Percentiles rank a stretch among this genome's conserved stretches.
Conservation (phyloP, 257 asterid genomes). For the Mentha longifolia region DNA sequence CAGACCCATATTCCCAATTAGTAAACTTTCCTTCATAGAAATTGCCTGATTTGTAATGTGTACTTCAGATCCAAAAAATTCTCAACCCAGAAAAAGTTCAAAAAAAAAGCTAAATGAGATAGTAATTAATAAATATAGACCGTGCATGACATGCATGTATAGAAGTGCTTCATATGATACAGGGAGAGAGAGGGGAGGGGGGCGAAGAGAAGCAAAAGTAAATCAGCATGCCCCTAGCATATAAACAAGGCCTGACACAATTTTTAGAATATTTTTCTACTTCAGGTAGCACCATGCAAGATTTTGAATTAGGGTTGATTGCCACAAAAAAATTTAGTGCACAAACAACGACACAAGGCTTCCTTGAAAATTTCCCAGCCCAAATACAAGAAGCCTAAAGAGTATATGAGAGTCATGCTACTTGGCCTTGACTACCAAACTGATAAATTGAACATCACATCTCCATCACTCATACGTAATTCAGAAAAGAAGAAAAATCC, state of each 20-base stretch:
- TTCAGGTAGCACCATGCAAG: too few species aligned
- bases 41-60: slow-evolving; percentile 61
- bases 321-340: too few species aligned
- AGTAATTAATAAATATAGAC: not conserved
- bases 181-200: too few species aligned
- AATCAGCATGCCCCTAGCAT: too few species aligned
- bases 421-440: not conserved
- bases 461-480: not conserved
- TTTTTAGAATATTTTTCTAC: too few species aligned
- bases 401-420: not conserved
- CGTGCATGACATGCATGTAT: too few species aligned
- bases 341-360: not conserved
- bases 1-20: slow-evolving; percentile 70
- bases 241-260: too few species aligned
- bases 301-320: too few species aligned
- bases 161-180: too few species aligned
- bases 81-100: too few species aligned
- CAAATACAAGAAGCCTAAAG: not conserved
- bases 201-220: too few species aligned
- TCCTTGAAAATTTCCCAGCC: not conserved
- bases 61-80: slow-evolving; percentile 17
- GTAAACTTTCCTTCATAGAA: slow-evolving; percentile 72
- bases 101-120: not conserved
- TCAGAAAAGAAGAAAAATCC: not conserved
- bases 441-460: not conserved